A percentile compares a stretch with the other conserved stretches of the same genome.
These are phyloP conservation scores for Agaricales sp. DNA, from an alignment of 1,284 basidiomycete species.

Conservation along the genomic window DNA sequence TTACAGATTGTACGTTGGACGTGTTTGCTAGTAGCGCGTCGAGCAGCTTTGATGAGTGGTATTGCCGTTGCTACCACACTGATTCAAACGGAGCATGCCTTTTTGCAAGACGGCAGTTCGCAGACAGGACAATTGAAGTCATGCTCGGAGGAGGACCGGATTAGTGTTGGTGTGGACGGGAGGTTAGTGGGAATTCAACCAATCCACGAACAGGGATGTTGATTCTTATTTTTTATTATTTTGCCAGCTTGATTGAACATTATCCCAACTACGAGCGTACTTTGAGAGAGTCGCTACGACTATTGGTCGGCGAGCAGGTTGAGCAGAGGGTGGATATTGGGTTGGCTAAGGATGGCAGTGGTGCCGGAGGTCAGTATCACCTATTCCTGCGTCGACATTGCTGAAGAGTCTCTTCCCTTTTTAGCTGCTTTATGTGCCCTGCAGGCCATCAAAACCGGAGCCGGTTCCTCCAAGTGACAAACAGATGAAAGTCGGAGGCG, in stretches of 20 bases:
- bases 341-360: conserved; percentile 94
- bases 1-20: conserved; percentile 69
- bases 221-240: conserved; percentile 1
- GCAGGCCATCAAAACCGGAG: conserved; percentile 48
- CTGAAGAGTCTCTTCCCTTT: neutral
- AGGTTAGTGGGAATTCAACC: conserved; percentile 57
- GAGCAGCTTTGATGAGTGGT: conserved; percentile 80
- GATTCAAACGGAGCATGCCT: conserved; percentile 66
- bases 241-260: conserved; percentile 73
- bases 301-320: conserved; percentile 69
- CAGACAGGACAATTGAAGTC: conserved; percentile 26
- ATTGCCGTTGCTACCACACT: conserved; percentile 83
- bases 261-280: conserved; percentile 79
- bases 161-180: conserved; percentile 84
- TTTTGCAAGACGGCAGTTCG: conserved; percentile 23
- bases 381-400: neutral
- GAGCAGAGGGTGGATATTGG: conserved; percentile 80
- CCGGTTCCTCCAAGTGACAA: neutral
- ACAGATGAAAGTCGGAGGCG: neutral
- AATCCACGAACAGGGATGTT: too few species aligned
- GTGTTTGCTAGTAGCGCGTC: conserved; percentile 65
- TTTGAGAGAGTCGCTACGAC: conserved; percentile 65
- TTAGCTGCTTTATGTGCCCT: conserved; percentile 71
- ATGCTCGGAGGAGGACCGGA: conserved; percentile 37
- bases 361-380: conserved; percentile 75